Evolutionary conservation across 1,284 basidiomycete species (phyloP).

Genomic region (Sporisorium scitamineum): DNA sequence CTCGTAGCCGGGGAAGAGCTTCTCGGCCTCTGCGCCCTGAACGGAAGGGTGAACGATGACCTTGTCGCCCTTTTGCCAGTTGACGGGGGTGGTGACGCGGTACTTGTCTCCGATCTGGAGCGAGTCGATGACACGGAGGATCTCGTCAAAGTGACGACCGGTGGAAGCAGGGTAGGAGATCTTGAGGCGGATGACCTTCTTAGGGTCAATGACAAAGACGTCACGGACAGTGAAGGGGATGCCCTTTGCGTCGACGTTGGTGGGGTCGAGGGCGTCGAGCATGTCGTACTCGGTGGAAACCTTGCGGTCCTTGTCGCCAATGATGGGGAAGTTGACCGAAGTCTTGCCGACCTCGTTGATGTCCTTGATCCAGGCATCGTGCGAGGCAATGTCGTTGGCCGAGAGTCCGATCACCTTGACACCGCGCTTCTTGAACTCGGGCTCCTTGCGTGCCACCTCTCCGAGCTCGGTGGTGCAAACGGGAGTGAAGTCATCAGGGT

Average conservation of each 20-base stretch:
- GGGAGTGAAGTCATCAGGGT: constrained; percentile 78
- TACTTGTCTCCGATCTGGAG: constrained; percentile 86
- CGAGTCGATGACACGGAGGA: constrained; percentile 84
- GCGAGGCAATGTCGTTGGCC: constrained; percentile 84
- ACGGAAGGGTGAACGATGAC: constrained; percentile 96
- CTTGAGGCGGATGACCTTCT: constrained; percentile 76
- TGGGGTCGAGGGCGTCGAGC: constrained; percentile 93
- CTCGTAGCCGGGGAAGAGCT: constrained; percentile 79
- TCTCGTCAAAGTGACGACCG: constrained; percentile 78
- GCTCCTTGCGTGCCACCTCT: constrained; percentile 87
- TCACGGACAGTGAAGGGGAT: constrained; percentile 74
- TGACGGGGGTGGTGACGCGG: constrained; percentile 77
- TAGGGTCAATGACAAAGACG: constrained; percentile 68
- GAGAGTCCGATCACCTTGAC: constrained; percentile 84
- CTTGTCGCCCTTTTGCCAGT: constrained; percentile 93
- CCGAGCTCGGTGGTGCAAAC: constrained; percentile 88
- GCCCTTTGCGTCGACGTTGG: constrained; percentile 93
- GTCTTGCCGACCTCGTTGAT: constrained; percentile 80
- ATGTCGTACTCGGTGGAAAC: constrained; percentile 79
- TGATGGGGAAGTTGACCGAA: constrained; percentile 90
- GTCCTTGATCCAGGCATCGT: constrained; percentile 91
- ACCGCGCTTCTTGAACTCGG: constrained; percentile 85
- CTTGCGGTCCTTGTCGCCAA: constrained; percentile 89
- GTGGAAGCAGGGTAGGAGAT: constrained; percentile 78
- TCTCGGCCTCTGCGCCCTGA: constrained; percentile 86